Evolutionary conservation across 129 eudicot species (phyloP).

Genomic region (Gnaphalium uliginosum): DNA sequence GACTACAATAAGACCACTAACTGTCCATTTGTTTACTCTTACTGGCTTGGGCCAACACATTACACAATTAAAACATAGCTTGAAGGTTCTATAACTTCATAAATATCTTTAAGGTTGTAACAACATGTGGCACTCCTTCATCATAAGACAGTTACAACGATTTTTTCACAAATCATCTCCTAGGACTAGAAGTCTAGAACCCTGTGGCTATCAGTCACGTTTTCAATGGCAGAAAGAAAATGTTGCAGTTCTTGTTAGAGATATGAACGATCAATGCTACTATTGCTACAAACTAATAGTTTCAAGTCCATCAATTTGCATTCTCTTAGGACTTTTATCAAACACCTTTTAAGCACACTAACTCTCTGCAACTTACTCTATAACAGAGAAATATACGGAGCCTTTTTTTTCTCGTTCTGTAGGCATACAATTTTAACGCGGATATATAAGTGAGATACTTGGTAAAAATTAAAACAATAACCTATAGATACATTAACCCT

Average conservation of each 20-base stretch:
- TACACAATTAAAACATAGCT: neutral
- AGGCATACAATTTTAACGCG: neutral
- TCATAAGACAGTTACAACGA: neutral
- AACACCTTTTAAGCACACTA: slow-evolving; percentile 17
- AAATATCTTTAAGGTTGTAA: too few species aligned
- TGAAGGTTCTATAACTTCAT: neutral
- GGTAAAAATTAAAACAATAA: too few species aligned
- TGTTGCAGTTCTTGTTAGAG: too few species aligned
- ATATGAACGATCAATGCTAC: too few species aligned
- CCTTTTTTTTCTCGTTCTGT: neutral
- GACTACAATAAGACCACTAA: neutral
- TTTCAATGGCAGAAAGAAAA: neutral
- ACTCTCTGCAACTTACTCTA: neutral
- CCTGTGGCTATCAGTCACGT: neutral
- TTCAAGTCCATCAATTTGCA: neutral
- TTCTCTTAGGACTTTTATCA: slow-evolving; percentile 9
- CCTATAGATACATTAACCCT: neutral
- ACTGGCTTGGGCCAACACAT: neutral
- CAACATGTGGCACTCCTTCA: neutral
- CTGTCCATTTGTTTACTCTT: neutral
- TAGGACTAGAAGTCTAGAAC: neutral
- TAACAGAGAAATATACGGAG: neutral
- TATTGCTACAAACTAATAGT: neutral
- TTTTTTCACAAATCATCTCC: neutral
- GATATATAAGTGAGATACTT: too few species aligned